Evolutionary conservation across 371 early-diverging fungal species (phyloP).

Genomic region (Mortierella sp.): DNA sequence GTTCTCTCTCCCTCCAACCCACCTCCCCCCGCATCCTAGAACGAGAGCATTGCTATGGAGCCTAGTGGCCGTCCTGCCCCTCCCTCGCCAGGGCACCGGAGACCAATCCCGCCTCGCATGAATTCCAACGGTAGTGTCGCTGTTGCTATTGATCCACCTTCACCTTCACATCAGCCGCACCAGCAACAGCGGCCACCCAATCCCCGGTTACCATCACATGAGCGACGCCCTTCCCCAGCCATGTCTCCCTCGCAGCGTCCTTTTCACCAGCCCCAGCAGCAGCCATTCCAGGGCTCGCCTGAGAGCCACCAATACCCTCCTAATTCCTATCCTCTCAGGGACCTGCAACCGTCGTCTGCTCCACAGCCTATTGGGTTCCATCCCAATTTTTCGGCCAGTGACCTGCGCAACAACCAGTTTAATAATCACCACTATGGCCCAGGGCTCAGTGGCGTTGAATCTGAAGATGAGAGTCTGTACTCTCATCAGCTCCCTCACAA

Average conservation of each 20-base stretch:
- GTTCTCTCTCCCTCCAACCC: too few species aligned
- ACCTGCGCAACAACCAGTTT: slow-evolving; percentile 14
- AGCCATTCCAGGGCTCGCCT: slow-evolving; percentile 1
- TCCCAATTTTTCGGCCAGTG: too few species aligned
- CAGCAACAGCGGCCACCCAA: slow-evolving; percentile 10
- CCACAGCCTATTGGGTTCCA: neutral
- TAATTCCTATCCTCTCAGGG: slow-evolving; percentile 27
- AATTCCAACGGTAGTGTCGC: too few species aligned
- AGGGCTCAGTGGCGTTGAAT: slow-evolving; percentile 18
- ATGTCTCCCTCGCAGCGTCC: slow-evolving; percentile 2
- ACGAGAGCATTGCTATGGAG: too few species aligned
- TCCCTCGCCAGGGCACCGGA: too few species aligned
- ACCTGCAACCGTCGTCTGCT: slow-evolving; percentile 9
- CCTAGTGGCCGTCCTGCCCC: too few species aligned
- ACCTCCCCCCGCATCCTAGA: too few species aligned
- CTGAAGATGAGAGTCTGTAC: slow-evolving; percentile 30
- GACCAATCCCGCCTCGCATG: too few species aligned
- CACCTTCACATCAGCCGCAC: neutral
- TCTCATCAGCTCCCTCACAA: slow-evolving; percentile 20
- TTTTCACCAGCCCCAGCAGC: slow-evolving; percentile 2
- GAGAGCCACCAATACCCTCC: slow-evolving; percentile 8
- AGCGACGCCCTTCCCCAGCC: slow-evolving; percentile 9
- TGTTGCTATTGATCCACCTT: neutral
- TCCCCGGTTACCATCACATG: neutral
- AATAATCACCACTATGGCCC: slow-evolving; percentile 28